Percentiles rank a stretch among this genome's conserved stretches.
Conservation (phyloP, 768 basidiomycete species). For the Phylloporus scabripes region DNA sequence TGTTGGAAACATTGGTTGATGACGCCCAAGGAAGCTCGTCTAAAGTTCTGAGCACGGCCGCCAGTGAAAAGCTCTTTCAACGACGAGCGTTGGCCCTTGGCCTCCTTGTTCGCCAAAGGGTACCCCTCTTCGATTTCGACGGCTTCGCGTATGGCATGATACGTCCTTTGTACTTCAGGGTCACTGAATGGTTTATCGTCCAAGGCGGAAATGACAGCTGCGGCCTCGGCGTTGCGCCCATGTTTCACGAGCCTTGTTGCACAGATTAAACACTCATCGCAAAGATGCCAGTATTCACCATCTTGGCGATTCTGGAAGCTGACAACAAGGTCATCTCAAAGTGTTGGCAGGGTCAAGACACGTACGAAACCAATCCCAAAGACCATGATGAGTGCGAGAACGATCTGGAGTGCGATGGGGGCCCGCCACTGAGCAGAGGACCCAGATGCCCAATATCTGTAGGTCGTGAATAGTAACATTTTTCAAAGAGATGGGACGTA, state of each 20-base stretch:
- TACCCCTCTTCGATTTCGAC: constrained; percentile 38
- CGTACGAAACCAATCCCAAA: constrained; percentile 41
- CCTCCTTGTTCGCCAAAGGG: not conserved
- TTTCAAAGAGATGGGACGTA: constrained; percentile 21
- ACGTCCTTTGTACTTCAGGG: constrained; percentile 44
- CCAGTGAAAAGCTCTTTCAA: constrained; percentile 51
- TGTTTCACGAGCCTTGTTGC: constrained; percentile 48
- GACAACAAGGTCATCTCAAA: not conserved
- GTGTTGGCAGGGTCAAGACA: constrained; percentile 3
- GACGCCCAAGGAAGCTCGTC: constrained; percentile 50
- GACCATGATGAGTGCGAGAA: constrained; percentile 52
- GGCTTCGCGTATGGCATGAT: constrained; percentile 49
- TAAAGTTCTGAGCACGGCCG: constrained; percentile 57
- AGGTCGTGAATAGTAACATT: not conserved
- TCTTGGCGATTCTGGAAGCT: constrained; percentile 58
- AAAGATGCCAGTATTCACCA: constrained; percentile 32
- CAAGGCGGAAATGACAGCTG: constrained; percentile 58
- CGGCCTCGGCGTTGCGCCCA: constrained; percentile 48
- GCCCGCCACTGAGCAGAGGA: constrained; percentile 59
- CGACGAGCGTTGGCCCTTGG: constrained; percentile 17
- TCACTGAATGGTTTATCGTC: constrained; percentile 48
- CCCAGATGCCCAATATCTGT: constrained; percentile 44
- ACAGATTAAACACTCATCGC: not conserved
- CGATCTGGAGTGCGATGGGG: constrained; percentile 55
- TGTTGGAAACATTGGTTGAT: constrained; percentile 64